These are phyloP conservation scores for Fusarium nelsonii DNA, from an alignment of 2,329 filamentous ascomycete species.

Conservation along the genomic window DNA sequence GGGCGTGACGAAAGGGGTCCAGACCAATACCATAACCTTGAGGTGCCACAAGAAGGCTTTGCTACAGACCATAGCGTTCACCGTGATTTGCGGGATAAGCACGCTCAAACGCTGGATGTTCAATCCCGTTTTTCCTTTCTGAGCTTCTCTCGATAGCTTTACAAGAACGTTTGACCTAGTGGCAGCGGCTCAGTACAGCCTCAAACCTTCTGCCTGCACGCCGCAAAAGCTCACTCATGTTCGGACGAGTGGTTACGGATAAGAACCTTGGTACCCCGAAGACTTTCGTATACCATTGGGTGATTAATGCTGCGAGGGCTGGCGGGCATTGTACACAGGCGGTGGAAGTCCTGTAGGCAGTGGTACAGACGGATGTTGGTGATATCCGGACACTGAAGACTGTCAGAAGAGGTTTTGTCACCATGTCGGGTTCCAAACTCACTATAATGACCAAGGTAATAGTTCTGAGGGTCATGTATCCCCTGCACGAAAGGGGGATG, in stretches of 20 bases:
- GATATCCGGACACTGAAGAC: too few relatives aligned
- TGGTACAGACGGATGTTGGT: too few relatives aligned
- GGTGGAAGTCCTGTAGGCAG: too few relatives aligned
- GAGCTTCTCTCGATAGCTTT: neutral
- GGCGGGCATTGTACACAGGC: neutral
- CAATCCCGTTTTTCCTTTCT: neutral
- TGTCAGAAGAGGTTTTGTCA: too few relatives aligned
- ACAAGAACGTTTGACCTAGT: neutral
- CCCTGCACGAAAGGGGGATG: too few relatives aligned
- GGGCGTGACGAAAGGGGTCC: neutral
- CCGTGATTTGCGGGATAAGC: too few relatives aligned
- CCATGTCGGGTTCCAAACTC: too few relatives aligned
- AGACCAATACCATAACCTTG: neutral
- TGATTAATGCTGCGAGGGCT: too few relatives aligned
- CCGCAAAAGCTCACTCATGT: neutral
- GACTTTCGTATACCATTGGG: too few relatives aligned
- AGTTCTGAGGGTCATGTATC: too few relatives aligned
- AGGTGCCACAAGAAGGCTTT: neutral
- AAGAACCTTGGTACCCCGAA: neutral
- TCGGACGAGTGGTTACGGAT: neutral
- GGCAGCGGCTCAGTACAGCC: neutral
- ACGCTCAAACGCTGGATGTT: too few relatives aligned
- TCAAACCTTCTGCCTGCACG: neutral
- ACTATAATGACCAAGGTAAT: too few relatives aligned
- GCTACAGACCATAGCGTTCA: neutral